Percentiles rank a stretch among this genome's conserved stretches.
These are phyloP conservation scores for Backusella circina DNA, from an alignment of 192 early-diverging fungal species.

Conservation along the genomic window DNA sequence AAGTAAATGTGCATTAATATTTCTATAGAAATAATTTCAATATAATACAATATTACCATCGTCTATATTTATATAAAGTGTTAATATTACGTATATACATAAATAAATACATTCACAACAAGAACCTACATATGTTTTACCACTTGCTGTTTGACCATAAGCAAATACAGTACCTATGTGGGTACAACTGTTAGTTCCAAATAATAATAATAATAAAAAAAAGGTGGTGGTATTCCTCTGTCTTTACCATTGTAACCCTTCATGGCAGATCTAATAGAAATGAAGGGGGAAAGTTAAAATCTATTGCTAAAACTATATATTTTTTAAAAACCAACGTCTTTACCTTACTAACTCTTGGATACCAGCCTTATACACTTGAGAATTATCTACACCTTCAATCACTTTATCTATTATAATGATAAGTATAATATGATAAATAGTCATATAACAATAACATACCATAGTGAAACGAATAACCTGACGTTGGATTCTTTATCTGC, in stretches of 20 bases:
- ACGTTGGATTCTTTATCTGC: neutral
- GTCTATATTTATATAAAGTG: neutral
- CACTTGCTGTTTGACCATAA: conserved; percentile 97
- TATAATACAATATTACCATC: conserved; percentile 2
- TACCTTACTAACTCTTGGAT: conserved; percentile 23
- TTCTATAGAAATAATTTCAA: too few relatives aligned
- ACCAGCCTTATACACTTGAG: conserved; percentile 43
- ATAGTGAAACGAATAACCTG: conserved; percentile 24
- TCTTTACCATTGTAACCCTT: conserved; percentile 84
- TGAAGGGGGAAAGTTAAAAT: neutral
- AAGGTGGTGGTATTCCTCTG: neutral
- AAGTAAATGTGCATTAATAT: neutral
- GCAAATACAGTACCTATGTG: conserved; percentile 90
- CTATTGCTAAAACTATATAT: too few relatives aligned
- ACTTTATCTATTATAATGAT: conserved; percentile 36
- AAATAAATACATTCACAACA: neutral
- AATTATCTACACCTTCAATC: conserved; percentile 48
- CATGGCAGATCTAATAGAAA: conserved; percentile 54
- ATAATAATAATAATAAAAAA: neutral
- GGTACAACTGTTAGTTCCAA: neutral
- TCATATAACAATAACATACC: neutral
- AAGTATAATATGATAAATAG: neutral
- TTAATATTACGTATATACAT: neutral
- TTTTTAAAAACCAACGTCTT: neutral
- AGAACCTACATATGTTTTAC: conserved; percentile 85